Evolutionary conservation across 352 stramenopile species (phyloP).

Genomic region (Nothophytophthora sp.): DNA sequence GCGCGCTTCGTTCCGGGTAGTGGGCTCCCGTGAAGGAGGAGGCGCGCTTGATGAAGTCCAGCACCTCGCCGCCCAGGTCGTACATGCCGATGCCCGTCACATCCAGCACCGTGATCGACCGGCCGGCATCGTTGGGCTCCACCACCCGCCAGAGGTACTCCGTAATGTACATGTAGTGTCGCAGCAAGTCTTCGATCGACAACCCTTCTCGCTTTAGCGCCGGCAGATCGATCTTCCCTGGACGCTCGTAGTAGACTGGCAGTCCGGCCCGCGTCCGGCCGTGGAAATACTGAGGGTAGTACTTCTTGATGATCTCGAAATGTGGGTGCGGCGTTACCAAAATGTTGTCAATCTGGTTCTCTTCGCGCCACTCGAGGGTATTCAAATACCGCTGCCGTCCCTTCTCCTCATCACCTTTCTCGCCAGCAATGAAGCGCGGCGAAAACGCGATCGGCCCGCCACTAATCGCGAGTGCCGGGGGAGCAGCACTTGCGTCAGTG

Average conservation of each 20-base stretch:
- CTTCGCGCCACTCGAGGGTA: constrained; percentile 85
- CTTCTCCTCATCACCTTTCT: constrained; percentile 86
- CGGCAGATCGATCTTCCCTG: constrained; percentile 85
- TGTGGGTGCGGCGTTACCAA: constrained; percentile 76
- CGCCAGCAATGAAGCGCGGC: constrained; percentile 74
- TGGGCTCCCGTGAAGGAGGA: constrained; percentile 90
- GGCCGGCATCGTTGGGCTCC: constrained; percentile 67
- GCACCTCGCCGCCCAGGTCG: constrained; percentile 82
- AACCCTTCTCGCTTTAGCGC: constrained; percentile 86
- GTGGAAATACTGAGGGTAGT: constrained; percentile 92
- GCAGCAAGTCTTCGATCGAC: constrained; percentile 86
- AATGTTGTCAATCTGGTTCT: constrained; percentile 89
- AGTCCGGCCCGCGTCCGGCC: constrained; percentile 73
- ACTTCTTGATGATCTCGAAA: constrained; percentile 91
- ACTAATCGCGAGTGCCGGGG: constrained; percentile 34
- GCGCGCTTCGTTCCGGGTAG: constrained; percentile 93
- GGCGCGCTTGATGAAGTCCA: constrained; percentile 89
- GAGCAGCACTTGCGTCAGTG: constrained; percentile 7
- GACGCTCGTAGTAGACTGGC: constrained; percentile 86
- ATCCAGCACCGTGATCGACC: constrained; percentile 85
- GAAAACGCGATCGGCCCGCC: constrained; percentile 76
- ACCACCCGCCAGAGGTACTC: constrained; percentile 90
- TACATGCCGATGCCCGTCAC: constrained; percentile 89
- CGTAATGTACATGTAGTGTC: constrained; percentile 93
- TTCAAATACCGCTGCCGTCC: constrained; percentile 70